A percentile compares a stretch with the other conserved stretches of the same genome.
Conservation (phyloP, 176 grass and related monocot species). For the Raddia distichophylla region DNA sequence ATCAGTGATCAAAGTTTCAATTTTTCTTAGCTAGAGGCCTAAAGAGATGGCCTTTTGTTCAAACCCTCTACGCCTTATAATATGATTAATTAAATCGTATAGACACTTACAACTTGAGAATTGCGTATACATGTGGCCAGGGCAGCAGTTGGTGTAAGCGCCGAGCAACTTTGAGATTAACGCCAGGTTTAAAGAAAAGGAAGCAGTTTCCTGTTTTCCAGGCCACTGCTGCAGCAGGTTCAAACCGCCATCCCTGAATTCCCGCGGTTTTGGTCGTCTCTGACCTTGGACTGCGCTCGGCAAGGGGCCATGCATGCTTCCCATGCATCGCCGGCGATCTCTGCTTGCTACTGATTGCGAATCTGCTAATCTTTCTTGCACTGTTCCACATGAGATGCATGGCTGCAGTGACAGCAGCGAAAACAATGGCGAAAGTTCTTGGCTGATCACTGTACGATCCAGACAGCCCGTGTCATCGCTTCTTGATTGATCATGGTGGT, state of each 20-base stretch:
- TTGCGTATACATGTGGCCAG: too few relatives aligned
- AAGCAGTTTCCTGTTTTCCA: neutral
- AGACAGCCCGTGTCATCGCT: too few relatives aligned
- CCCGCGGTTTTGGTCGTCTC: neutral
- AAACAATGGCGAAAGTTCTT: too few relatives aligned
- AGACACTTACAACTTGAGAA: too few relatives aligned
- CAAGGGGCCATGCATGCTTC: neutral
- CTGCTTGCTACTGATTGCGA: neutral
- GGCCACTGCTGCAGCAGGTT: neutral
- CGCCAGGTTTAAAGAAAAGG: neutral
- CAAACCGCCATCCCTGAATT: neutral
- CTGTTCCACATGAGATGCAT: neutral
- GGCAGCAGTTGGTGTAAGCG: too few relatives aligned
- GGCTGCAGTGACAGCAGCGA: too few relatives aligned
- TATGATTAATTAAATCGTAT: too few relatives aligned
- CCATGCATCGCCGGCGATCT: neutral
- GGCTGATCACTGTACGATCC: too few relatives aligned
- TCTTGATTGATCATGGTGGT: neutral
- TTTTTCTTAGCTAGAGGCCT: too few relatives aligned
- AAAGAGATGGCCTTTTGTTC: too few relatives aligned
- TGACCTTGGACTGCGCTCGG: neutral
- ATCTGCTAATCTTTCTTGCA: neutral
- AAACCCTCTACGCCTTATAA: too few relatives aligned
- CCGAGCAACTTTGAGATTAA: conserved; percentile 15
- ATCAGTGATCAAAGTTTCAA: too few relatives aligned